Evolutionary conservation across 2,329 filamentous ascomycete genomes (phyloP).

Genomic region (Aspergillus udagawae): DNA sequence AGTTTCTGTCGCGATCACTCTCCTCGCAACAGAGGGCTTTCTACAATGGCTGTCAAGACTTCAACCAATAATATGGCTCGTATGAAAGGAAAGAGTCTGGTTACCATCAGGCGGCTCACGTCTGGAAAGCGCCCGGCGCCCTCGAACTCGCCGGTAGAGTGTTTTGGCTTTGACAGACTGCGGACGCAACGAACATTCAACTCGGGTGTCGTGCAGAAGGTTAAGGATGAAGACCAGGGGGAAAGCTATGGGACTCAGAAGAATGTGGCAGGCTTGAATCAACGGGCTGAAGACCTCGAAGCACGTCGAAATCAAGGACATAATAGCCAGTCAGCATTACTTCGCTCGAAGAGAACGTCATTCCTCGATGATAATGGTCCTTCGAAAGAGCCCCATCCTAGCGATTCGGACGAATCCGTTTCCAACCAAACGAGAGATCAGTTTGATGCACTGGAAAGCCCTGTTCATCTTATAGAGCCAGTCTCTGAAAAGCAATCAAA

Average conservation of each 20-base stretch:
- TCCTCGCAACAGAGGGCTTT: slow-evolving; percentile 28
- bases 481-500: neutral
- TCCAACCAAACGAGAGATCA: neutral
- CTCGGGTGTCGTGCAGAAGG: slow-evolving; percentile 19
- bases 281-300: neutral
- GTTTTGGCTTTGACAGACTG: slow-evolving; percentile 14
- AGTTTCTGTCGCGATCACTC: slow-evolving; percentile 49
- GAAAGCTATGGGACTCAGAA: slow-evolving; percentile 6
- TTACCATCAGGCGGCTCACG: slow-evolving; percentile 12
- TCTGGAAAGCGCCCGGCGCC: slow-evolving; percentile 16
- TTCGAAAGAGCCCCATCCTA: neutral
- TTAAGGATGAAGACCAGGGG: slow-evolving; percentile 18
- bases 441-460: neutral
- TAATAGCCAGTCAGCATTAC: neutral
- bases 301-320: neutral
- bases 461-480: neutral
- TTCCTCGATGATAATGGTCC: neutral
- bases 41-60: slow-evolving; percentile 18
- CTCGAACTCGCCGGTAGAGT: slow-evolving; percentile 12
- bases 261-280: neutral
- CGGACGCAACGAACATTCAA: slow-evolving; percentile 26
- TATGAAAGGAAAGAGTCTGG: slow-evolving; percentile 15
- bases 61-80: slow-evolving; percentile 16
- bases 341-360: neutral
- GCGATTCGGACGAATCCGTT: neutral